Percentiles rank a stretch among this genome's conserved stretches.
phyloP scores from a whole-genome alignment of 2,329 filamentous ascomycete species.

The Xylariales sp. region DNA sequence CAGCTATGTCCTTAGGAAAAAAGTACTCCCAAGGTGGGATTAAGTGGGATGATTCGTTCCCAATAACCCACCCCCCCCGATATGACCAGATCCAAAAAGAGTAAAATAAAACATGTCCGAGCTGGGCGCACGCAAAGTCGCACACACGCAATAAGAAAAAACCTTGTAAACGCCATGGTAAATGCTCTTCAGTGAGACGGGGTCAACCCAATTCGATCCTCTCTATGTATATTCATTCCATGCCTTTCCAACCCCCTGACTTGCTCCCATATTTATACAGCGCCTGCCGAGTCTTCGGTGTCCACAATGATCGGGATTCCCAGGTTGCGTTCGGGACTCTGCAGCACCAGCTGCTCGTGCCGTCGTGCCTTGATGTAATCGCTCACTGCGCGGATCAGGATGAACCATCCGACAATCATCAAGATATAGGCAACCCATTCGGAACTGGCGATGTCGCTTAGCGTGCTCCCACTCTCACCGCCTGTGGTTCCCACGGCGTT shows the following conservation, averaged over 20 bases:
- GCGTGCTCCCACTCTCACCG: constrained; percentile 33
- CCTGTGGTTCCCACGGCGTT: constrained; percentile 47
- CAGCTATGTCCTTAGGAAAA: too few relatives aligned
- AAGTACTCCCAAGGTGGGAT: too few relatives aligned
- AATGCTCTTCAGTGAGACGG: too few relatives aligned
- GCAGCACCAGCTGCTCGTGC: constrained; percentile 89
- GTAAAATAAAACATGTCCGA: too few relatives aligned
- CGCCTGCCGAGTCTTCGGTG: constrained; percentile 73
- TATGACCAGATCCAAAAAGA: too few relatives aligned
- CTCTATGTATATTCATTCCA: neutral
- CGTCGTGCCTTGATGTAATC: constrained; percentile 84
- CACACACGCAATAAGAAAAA: too few relatives aligned
- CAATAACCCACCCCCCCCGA: too few relatives aligned
- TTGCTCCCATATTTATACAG: constrained; percentile 57
- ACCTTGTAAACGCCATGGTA: too few relatives aligned
- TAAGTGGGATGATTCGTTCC: too few relatives aligned
- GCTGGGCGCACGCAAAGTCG: too few relatives aligned
- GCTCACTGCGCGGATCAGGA: constrained; percentile 87
- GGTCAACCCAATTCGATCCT: neutral
- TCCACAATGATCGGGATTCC: constrained; percentile 82
- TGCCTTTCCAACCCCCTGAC: too few relatives aligned
- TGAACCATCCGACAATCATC: constrained; percentile 98
- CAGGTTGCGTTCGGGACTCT: constrained; percentile 85
- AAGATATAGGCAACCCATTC: constrained; percentile 90
- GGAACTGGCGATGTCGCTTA: constrained; percentile 60